These are phyloP conservation scores for Metschnikowia cubensis DNA, from an alignment of 805 yeast species.

Conservation along the genomic window DNA sequence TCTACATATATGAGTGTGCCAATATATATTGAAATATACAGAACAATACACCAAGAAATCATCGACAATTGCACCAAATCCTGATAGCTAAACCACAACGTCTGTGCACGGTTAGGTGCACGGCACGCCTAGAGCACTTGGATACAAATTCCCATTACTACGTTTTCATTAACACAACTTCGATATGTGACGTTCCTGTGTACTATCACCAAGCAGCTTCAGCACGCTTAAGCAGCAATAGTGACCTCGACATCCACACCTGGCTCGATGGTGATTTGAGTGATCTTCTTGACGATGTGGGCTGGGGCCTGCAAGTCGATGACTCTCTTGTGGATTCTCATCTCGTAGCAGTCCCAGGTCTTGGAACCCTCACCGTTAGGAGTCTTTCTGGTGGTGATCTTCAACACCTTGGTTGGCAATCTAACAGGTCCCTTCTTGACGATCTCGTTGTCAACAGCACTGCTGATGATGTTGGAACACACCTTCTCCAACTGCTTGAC, in stretches of 20 bases:
- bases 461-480: slow-evolving; percentile 81
- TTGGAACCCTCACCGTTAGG: slow-evolving; percentile 99
- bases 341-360: slow-evolving; percentile 99
- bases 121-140: slow-evolving; percentile 63
- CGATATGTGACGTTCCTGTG: slow-evolving; percentile 7
- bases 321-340: slow-evolving; percentile 99
- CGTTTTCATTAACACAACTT: slow-evolving; percentile 15
- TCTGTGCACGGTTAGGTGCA: slow-evolving; percentile 44
- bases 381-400: slow-evolving; percentile 99
- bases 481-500: slow-evolving; percentile 98
- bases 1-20: neutral
- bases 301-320: slow-evolving; percentile 98
- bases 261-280: slow-evolving; percentile 97
- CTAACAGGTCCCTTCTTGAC: slow-evolving; percentile 99
- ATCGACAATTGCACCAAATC: slow-evolving; percentile 31
- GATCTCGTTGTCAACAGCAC: slow-evolving; percentile 78
- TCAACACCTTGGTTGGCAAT: slow-evolving; percentile 98
- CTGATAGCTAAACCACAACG: slow-evolving; percentile 63
- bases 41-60: slow-evolving; percentile 10
- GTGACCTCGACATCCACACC: slow-evolving; percentile 98
- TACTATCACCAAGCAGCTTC: neutral
- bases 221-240: slow-evolving; percentile 67
- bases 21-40: slow-evolving; percentile 8
- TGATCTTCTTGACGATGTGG: slow-evolving; percentile 86
- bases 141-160: slow-evolving; percentile 19